phyloP scores from a whole-genome alignment of 2,329 filamentous ascomycete species.

The Daldinia eschscholtzii region DNA sequence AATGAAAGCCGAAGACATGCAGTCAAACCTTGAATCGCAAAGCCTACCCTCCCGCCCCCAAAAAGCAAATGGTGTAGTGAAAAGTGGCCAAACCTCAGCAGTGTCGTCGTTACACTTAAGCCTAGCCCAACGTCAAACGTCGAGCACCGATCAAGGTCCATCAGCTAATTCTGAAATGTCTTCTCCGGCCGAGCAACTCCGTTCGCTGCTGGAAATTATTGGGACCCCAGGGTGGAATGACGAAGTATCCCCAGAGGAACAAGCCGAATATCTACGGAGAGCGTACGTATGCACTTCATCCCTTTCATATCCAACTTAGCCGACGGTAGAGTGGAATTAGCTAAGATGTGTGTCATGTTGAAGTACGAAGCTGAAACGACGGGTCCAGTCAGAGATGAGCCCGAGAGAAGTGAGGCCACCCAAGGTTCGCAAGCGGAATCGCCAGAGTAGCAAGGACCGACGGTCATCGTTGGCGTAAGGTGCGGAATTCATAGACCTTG shows the following conservation, averaged over 20 bases:
- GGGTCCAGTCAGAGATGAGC: conserved; percentile 36
- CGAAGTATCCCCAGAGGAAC: conserved; percentile 30
- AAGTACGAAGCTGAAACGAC: conserved; percentile 43
- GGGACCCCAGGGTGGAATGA: conserved; percentile 30
- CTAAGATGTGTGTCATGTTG: conserved; percentile 12
- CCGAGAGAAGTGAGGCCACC: conserved; percentile 32
- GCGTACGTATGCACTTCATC: conserved; percentile 31
- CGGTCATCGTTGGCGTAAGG: conserved; percentile 4
- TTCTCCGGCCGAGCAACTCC: conserved; percentile 25
- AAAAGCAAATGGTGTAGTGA: not conserved
- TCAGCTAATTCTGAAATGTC: conserved; percentile 12
- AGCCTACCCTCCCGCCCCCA: not conserved
- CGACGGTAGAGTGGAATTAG: not conserved
- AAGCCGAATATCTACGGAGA: conserved; percentile 31
- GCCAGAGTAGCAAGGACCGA: conserved; percentile 12
- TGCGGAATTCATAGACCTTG: not conserved
- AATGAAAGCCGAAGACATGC: conserved; percentile 7
- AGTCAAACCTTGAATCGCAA: not conserved
- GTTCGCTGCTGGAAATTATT: conserved; percentile 13
- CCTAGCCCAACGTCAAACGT: not conserved
- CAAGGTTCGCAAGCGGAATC: conserved; percentile 35
- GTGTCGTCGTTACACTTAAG: conserved; percentile 29
- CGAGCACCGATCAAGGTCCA: not conserved
- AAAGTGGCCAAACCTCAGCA: conserved; percentile 5
- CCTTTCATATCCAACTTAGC: conserved; percentile 2